Evolutionary conservation across 306 rosid genomes (phyloP).

Genomic region (Cajanus cajan): DNA sequence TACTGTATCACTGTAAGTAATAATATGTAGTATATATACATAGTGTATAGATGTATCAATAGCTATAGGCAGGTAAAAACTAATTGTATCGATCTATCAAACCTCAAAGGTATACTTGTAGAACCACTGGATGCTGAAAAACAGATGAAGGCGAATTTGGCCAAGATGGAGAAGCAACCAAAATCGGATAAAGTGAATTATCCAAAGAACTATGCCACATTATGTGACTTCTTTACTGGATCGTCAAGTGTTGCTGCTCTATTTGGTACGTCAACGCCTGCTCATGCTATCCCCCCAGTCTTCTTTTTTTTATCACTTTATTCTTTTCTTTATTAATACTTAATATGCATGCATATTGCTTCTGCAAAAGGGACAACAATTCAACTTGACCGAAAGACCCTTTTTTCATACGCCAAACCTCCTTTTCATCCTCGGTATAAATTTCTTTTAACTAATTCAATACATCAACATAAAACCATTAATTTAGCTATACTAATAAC

Average conservation of each 20-base stretch:
- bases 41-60: too few species aligned
- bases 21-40: too few species aligned
- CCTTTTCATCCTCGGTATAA: too few species aligned
- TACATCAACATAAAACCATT: too few species aligned
- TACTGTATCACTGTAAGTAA: slow-evolving; percentile 26
- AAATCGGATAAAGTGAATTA: background rate
- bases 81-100: too few species aligned
- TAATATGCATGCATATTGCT: background rate
- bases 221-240: background rate
- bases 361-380: background rate
- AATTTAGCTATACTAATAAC: too few species aligned
- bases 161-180: background rate
- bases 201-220: slow-evolving; percentile 27
- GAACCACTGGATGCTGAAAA: slow-evolving; percentile 5
- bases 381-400: too few species aligned
- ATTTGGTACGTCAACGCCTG: background rate
- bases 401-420: too few species aligned
- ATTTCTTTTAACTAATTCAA: too few species aligned
- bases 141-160: slow-evolving; percentile 8
- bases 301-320: background rate
- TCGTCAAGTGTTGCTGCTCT: background rate
- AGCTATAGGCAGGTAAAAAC: too few species aligned
- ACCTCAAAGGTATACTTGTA: slow-evolving; percentile 27
- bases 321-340: background rate
- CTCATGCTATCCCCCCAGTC: background rate